Conservation (phyloP, 164 flowering plant species). For the Paratinospora sagittata region DNA sequence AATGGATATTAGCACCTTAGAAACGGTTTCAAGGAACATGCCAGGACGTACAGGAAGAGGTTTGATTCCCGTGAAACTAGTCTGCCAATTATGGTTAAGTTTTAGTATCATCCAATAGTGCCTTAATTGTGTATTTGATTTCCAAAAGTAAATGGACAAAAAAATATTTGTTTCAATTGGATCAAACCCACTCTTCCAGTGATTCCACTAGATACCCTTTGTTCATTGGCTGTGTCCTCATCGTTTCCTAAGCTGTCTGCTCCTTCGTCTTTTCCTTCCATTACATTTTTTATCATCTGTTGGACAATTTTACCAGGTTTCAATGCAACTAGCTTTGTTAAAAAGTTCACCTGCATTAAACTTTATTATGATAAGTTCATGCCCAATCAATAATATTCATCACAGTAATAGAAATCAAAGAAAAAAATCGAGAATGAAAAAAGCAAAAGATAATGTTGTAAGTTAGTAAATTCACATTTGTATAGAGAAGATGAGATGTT, state of each 20-base stretch:
- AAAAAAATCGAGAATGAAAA: background rate
- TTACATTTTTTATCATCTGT: slow-evolving; percentile 79
- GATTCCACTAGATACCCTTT: slow-evolving; percentile 37
- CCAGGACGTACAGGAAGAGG: slow-evolving; percentile 96
- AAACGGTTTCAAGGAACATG: slow-evolving; percentile 91
- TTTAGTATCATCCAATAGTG: background rate
- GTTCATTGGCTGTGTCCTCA: slow-evolving; percentile 18
- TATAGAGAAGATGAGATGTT: background rate
- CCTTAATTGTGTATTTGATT: background rate
- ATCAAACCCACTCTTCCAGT: slow-evolving; percentile 58
- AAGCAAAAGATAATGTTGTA: background rate
- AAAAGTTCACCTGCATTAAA: slow-evolving; percentile 62
- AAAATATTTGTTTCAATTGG: background rate
- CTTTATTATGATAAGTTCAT: background rate
- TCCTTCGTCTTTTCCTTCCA: slow-evolving; percentile 95
- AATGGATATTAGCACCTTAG: slow-evolving; percentile 47
- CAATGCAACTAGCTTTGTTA: slow-evolving; percentile 81
- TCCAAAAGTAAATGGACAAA: background rate
- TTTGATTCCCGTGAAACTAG: slow-evolving; percentile 57
- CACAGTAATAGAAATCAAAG: background rate
- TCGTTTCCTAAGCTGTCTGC: slow-evolving; percentile 43
- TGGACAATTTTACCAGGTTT: slow-evolving; percentile 75
- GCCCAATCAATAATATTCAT: background rate
- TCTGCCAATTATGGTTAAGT: slow-evolving; percentile 33
- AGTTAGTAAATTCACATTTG: background rate